These are phyloP conservation scores for Pilaira anomala DNA, from an alignment of 192 early-diverging fungal genomes.

Conservation along the genomic window DNA sequence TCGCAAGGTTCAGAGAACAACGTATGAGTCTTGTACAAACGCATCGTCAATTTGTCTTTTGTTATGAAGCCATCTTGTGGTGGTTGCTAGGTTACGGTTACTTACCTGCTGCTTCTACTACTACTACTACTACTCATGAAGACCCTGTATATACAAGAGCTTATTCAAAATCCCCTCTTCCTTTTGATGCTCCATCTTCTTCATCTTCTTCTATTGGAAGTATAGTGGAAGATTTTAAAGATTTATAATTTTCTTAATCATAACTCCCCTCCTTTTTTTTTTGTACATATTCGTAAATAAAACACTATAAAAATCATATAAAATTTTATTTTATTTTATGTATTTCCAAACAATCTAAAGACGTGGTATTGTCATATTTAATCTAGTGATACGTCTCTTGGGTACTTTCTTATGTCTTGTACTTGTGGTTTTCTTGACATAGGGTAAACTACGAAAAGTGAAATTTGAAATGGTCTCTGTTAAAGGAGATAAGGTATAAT, in stretches of 20 bases:
- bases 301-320: not conserved
- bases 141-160: no score
- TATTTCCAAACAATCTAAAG: not conserved
- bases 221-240: constrained; percentile 2
- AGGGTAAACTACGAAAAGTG: constrained; percentile 66
- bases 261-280: not conserved
- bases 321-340: no score
- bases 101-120: not conserved
- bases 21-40: constrained; percentile 85
- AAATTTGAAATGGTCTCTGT: constrained; percentile 78
- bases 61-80: constrained; percentile 77
- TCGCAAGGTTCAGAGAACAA: constrained; percentile 69
- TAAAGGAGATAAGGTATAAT: constrained; percentile 86
- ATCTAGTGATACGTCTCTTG: constrained; percentile 33
- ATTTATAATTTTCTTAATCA: not conserved
- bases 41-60: constrained; percentile 75
- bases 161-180: no score
- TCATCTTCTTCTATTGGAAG: not conserved
- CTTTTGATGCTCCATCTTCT: no score
- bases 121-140: no score
- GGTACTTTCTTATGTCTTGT: constrained; percentile 35
- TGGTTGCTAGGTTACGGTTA: constrained; percentile 32
- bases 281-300: not conserved
- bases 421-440: constrained; percentile 25
- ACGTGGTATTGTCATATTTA: constrained; percentile 13